Evolutionary conservation across 2,329 filamentous ascomycete genomes (phyloP).

Genomic region (Colletotrichum sp.): DNA sequence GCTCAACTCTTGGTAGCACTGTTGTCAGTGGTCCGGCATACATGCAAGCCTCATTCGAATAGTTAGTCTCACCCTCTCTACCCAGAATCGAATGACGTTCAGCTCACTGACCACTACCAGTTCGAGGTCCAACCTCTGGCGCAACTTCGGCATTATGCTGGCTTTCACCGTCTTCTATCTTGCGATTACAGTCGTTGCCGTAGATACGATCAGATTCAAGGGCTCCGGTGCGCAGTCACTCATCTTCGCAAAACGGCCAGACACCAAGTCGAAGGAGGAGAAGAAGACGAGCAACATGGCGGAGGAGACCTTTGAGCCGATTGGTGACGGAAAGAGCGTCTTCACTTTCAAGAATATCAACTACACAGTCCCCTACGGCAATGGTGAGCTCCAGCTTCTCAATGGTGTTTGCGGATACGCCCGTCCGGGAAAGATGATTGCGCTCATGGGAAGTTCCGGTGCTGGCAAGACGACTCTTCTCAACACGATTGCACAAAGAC

Average conservation of each 20-base stretch:
- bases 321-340: slow-evolving; percentile 64
- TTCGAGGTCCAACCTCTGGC: slow-evolving; percentile 65
- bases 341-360: slow-evolving; percentile 76
- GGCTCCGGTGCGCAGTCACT: slow-evolving; percentile 18
- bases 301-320: slow-evolving; percentile 45
- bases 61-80: slow-evolving; percentile 31
- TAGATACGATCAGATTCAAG: slow-evolving; percentile 69
- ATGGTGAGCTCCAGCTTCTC: slow-evolving; percentile 7
- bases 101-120: background rate
- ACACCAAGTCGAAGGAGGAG: slow-evolving; percentile 25
- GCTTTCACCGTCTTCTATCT: slow-evolving; percentile 80
- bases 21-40: slow-evolving; percentile 62
- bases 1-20: slow-evolving; percentile 51
- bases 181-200: slow-evolving; percentile 70
- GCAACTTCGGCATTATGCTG: slow-evolving; percentile 80
- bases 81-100: background rate
- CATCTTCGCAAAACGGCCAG: slow-evolving; percentile 6
- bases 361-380: slow-evolving; percentile 67
- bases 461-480: slow-evolving; percentile 86
- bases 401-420: slow-evolving; percentile 71
- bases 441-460: slow-evolving; percentile 80
- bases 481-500: slow-evolving; percentile 76
- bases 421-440: slow-evolving; percentile 81
- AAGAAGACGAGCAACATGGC: slow-evolving; percentile 10
- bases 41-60: slow-evolving; percentile 56